Percentiles rank a stretch among this genome's conserved stretches.
Conservation (phyloP, 2,329 filamentous ascomycete genomes). For the Berkeleyomyces rouxiae region DNA sequence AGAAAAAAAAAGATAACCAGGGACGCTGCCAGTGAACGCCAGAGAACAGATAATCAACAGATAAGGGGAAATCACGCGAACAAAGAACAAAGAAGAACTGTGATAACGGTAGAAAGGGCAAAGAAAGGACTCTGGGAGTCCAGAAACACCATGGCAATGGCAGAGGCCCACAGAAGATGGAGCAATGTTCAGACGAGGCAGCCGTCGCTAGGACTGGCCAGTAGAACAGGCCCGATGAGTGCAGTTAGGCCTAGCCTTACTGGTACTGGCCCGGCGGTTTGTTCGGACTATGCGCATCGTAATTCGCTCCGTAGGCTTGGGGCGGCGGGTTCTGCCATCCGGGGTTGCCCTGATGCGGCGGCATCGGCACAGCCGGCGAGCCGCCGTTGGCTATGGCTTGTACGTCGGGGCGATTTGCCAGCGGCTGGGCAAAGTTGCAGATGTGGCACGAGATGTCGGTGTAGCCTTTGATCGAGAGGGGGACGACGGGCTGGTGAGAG, state of each 20-base stretch:
- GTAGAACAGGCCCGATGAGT: too few species aligned
- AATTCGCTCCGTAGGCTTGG: conserved; percentile 13
- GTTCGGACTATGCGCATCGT: conserved; percentile 11
- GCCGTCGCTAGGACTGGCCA: too few species aligned
- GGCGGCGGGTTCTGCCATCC: conserved; percentile 19
- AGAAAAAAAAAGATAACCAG: not conserved
- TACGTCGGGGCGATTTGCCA: conserved; percentile 40
- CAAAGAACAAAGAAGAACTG: not conserved
- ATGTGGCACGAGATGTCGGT: conserved; percentile 57
- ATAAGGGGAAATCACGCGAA: not conserved
- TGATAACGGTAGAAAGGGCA: not conserved
- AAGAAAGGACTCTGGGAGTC: not conserved
- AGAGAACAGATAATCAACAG: not conserved
- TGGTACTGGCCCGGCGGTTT: conserved; percentile 10
- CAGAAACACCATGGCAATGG: too few species aligned
- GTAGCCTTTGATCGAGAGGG: conserved; percentile 50
- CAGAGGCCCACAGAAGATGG: too few species aligned
- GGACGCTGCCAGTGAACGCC: not conserved
- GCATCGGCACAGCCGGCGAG: conserved; percentile 16
- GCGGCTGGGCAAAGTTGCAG: conserved; percentile 58
- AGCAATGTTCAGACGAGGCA: too few species aligned
- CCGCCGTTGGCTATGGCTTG: conserved; percentile 32
- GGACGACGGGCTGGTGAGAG: conserved; percentile 43
- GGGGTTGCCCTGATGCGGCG: conserved; percentile 16
- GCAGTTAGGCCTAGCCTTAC: not conserved